Conservation (phyloP, 108 stramenopile species). For the Chaetoceros tenuissimus region DNA sequence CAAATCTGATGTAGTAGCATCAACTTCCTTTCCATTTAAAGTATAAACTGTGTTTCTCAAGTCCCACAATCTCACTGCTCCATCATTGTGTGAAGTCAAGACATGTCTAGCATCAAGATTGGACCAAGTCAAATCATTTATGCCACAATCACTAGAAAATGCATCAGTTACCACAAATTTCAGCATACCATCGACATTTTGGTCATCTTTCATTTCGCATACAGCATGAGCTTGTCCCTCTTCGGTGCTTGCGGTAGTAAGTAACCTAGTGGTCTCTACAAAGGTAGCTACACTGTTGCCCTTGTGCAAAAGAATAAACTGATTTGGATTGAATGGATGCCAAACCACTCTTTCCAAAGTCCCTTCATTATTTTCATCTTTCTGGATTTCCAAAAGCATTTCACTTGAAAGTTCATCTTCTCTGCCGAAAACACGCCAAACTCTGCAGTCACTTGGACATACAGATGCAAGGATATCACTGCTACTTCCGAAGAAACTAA, state of each 20-base stretch:
- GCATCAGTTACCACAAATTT: constrained; percentile 20
- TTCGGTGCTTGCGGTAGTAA: constrained; percentile 9
- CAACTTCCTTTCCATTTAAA: not conserved
- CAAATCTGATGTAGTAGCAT: not conserved
- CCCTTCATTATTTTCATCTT: not conserved
- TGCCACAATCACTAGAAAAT: not conserved
- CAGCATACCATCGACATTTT: constrained; percentile 31
- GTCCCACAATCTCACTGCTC: constrained; percentile 62
- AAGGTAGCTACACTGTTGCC: constrained; percentile 42
- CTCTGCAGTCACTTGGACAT: not conserved
- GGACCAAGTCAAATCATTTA: constrained; percentile 63
- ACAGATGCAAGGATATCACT: constrained; percentile 34
- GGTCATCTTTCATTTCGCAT: constrained; percentile 17
- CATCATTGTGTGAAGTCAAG: constrained; percentile 53
- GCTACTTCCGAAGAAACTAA: constrained; percentile 29
- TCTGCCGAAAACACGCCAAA: constrained; percentile 1
- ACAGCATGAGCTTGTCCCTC: constrained; percentile 26
- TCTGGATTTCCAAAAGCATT: not conserved
- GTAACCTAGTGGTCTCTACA: constrained; percentile 55
- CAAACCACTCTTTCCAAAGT: constrained; percentile 32
- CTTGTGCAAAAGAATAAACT: constrained; percentile 34
- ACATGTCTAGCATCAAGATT: constrained; percentile 40
- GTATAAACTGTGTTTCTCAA: constrained; percentile 9
- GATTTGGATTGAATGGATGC: constrained; percentile 81
- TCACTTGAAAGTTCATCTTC: constrained; percentile 1